Conservation (phyloP, 306 rosid species). For the Cucurbita moschata region DNA sequence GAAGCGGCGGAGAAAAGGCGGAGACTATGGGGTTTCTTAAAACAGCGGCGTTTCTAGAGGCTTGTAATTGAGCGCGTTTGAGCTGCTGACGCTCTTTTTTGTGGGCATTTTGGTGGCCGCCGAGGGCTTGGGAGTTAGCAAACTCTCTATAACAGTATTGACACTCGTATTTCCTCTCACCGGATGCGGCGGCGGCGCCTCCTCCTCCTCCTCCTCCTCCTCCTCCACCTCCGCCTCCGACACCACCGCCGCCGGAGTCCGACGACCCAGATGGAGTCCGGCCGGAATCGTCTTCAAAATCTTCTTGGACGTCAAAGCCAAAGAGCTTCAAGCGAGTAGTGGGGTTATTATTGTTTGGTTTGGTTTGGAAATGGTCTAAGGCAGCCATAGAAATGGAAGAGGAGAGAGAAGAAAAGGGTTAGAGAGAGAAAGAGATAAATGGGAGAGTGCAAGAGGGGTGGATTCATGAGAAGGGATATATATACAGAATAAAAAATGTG, state of each 20-base stretch:
- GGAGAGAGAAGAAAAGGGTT: not conserved
- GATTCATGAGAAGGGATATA: slow-evolving; percentile 54
- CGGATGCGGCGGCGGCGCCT: slow-evolving; percentile 20
- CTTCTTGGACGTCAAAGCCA: slow-evolving; percentile 74
- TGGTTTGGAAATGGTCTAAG: slow-evolving; percentile 35
- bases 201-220: no score
- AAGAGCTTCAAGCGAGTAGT: slow-evolving; percentile 65
- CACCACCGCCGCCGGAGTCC: slow-evolving; percentile 28
- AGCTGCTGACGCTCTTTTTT: slow-evolving; percentile 93
- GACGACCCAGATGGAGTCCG: slow-evolving; percentile 57
- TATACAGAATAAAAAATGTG: slow-evolving; percentile 17
- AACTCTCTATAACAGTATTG: slow-evolving; percentile 89
- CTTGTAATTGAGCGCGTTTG: slow-evolving; percentile 84
- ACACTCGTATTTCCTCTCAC: slow-evolving; percentile 85
- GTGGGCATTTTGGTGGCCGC: slow-evolving; percentile 99
- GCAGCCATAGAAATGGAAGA: slow-evolving; percentile 27
- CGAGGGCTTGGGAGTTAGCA: slow-evolving; percentile 94
- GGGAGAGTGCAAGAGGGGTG: slow-evolving; percentile 11
- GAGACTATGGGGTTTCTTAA: slow-evolving; percentile 83
- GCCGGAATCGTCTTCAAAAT: slow-evolving; percentile 41
- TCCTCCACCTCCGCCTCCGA: not conserved
- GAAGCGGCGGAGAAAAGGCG: slow-evolving; percentile 78
- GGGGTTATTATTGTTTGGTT: slow-evolving; percentile 11
- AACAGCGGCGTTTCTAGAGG: slow-evolving; percentile 73
- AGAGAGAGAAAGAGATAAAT: not conserved